Conservation (phyloP, 106 monocot genomes). For the Narthecium ossifragum region DNA sequence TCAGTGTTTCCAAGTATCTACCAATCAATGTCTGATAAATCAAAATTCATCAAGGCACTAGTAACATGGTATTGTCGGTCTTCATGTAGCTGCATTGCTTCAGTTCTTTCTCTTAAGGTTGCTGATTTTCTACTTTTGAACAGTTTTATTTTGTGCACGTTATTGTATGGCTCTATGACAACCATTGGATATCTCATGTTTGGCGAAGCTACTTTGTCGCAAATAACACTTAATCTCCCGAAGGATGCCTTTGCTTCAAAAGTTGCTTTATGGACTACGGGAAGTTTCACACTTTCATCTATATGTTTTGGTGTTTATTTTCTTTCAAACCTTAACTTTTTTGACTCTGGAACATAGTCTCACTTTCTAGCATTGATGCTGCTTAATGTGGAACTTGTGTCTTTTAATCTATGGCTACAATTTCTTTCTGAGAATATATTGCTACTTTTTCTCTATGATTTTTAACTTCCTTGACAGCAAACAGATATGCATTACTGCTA, state of each 20-base stretch:
- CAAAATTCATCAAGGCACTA: slow-evolving; percentile 53
- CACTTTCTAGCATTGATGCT: neutral
- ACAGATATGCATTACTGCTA: slow-evolving; percentile 76
- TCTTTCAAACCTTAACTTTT: neutral
- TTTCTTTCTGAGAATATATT: too few species aligned
- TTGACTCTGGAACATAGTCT: slow-evolving; percentile 9
- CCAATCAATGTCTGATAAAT: slow-evolving; percentile 83
- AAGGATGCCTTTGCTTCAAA: slow-evolving; percentile 51
- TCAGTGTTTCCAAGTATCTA: slow-evolving; percentile 97
- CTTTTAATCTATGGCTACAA: too few species aligned
- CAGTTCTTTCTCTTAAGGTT: too few species aligned
- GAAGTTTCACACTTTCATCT: slow-evolving; percentile 4
- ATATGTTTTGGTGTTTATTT: neutral
- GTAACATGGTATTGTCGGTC: slow-evolving; percentile 32
- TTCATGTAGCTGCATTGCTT: too few species aligned
- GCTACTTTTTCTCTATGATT: too few species aligned
- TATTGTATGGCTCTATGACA: slow-evolving; percentile 67
- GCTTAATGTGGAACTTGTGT: neutral
- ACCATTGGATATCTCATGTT: slow-evolving; percentile 80
- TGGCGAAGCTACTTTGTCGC: slow-evolving; percentile 61
- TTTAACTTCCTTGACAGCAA: slow-evolving; percentile 36
- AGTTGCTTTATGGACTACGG: slow-evolving; percentile 87
- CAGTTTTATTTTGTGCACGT: slow-evolving; percentile 82
- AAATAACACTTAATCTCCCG: slow-evolving; percentile 94
- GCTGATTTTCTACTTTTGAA: slow-evolving; percentile 4